Evolutionary conservation across 352 stramenopile species (phyloP).

Genomic region (Peronospora destructor): DNA sequence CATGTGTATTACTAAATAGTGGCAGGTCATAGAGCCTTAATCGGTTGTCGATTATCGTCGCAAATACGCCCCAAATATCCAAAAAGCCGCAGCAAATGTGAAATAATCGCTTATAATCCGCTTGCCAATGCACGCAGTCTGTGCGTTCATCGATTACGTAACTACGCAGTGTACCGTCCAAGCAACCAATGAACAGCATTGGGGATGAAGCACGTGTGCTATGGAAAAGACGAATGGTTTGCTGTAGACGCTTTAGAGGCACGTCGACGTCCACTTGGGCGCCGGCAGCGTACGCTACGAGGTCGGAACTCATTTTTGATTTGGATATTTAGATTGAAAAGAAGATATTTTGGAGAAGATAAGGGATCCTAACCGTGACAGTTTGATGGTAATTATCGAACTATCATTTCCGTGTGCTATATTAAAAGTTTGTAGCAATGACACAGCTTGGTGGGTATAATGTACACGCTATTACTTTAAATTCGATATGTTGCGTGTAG

Average conservation of each 20-base stretch:
- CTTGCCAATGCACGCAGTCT: constrained; percentile 38
- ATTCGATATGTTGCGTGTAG: too few species aligned
- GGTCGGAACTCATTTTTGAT: constrained; percentile 6
- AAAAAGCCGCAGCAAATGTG: constrained; percentile 47
- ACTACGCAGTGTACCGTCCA: constrained; percentile 52
- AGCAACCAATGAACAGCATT: constrained; percentile 51
- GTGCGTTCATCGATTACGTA: constrained; percentile 34
- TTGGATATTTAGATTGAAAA: neutral
- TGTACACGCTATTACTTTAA: too few species aligned
- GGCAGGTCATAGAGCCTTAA: constrained; percentile 58
- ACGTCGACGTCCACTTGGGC: constrained; percentile 48
- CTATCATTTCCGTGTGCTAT: too few species aligned
- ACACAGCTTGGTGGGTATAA: too few species aligned
- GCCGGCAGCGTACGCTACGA: constrained; percentile 34
- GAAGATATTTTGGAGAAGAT: neutral
- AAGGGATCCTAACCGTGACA: constrained; percentile 58
- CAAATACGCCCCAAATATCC: constrained; percentile 62
- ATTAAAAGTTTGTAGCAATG: too few species aligned
- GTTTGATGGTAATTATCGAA: too few species aligned
- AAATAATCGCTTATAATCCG: constrained; percentile 57
- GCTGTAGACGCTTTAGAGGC: constrained; percentile 43
- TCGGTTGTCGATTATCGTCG: constrained; percentile 51
- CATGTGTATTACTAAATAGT: constrained; percentile 37
- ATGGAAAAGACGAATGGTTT: constrained; percentile 42
- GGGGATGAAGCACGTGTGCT: constrained; percentile 36